phyloP scores from a whole-genome alignment of 495 filamentous ascomycete genomes.

The Aspergillus incahuasiensis region DNA sequence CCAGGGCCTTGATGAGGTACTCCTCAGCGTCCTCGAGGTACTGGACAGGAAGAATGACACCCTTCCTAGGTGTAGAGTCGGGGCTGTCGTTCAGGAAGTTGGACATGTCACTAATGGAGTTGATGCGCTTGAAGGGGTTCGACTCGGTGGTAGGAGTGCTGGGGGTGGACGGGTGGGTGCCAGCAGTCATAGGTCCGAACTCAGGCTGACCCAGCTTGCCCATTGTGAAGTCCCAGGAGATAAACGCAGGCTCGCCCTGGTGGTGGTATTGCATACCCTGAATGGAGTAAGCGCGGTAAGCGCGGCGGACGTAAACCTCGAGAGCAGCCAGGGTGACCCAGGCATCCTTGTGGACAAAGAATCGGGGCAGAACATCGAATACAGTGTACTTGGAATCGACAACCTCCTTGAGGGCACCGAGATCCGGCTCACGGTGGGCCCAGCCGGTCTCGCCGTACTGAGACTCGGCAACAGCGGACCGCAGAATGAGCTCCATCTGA shows the following conservation, averaged over 20 bases:
- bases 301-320: slow-evolving; percentile 93
- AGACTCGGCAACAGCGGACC: slow-evolving; percentile 94
- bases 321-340: slow-evolving; percentile 94
- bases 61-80: slow-evolving; percentile 78
- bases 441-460: slow-evolving; percentile 95
- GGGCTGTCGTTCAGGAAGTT: slow-evolving; percentile 65
- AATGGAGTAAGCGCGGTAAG: slow-evolving; percentile 90
- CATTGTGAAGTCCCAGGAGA: slow-evolving; percentile 94
- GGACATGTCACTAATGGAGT: slow-evolving; percentile 94
- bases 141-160: slow-evolving; percentile 67
- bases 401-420: slow-evolving; percentile 88
- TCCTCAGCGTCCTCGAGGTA: slow-evolving; percentile 95
- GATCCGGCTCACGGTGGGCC: slow-evolving; percentile 89
- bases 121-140: slow-evolving; percentile 70
- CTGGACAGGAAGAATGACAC: slow-evolving; percentile 87
- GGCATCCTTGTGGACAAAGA: slow-evolving; percentile 89
- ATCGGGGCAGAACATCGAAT: slow-evolving; percentile 89
- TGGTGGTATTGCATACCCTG: slow-evolving; percentile 84
- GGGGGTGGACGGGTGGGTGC: slow-evolving; percentile 72
- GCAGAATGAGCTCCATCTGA: slow-evolving; percentile 98
- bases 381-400: slow-evolving; percentile 98
- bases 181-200: slow-evolving; percentile 69
- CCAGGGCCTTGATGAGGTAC: slow-evolving; percentile 71
- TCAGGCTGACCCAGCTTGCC: slow-evolving; percentile 88
- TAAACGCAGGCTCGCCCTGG: slow-evolving; percentile 69